A percentile compares a stretch with the other conserved stretches of the same genome.
phyloP scores from a whole-genome alignment of 768 basidiomycete genomes.

The Naematelia encephala region DNA sequence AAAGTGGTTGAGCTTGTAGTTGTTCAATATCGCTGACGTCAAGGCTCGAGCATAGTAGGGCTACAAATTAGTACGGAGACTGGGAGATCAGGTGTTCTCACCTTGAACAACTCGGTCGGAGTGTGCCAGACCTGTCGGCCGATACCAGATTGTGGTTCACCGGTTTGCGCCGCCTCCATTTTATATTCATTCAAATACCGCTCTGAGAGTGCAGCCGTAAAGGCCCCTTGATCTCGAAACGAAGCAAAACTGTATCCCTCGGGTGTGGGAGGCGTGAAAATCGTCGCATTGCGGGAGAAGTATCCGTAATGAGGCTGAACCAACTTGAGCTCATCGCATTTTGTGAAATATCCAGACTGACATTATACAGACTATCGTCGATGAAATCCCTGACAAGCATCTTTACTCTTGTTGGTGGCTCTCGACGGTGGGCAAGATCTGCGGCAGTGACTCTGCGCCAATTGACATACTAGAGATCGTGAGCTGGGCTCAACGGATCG shows the following conservation, averaged over 20 bases:
- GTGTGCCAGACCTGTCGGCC: slow-evolving; percentile 96
- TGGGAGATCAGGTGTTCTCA: slow-evolving; percentile 48
- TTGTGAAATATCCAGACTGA: no score
- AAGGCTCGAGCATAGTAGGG: slow-evolving; percentile 93
- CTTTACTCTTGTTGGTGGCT: slow-evolving; percentile 74
- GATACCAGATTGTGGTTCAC: slow-evolving; percentile 24
- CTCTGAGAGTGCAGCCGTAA: slow-evolving; percentile 73
- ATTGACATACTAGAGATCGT: slow-evolving; percentile 29
- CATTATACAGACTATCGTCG: slow-evolving; percentile 91
- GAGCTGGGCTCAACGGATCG: background rate
- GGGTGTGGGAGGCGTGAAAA: slow-evolving; percentile 59
- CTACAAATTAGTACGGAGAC: slow-evolving; percentile 53
- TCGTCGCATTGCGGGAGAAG: slow-evolving; percentile 87
- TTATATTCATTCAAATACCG: slow-evolving; percentile 57
- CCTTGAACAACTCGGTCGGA: slow-evolving; percentile 96
- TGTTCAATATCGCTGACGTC: slow-evolving; percentile 79
- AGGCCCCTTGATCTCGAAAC: slow-evolving; percentile 67
- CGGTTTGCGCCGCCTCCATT: slow-evolving; percentile 34
- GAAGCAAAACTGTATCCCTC: slow-evolving; percentile 66
- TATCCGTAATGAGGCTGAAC: slow-evolving; percentile 85
- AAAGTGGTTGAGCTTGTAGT: slow-evolving; percentile 91
- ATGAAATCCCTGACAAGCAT: slow-evolving; percentile 96
- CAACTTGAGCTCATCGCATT: no score
- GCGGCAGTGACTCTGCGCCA: slow-evolving; percentile 44
- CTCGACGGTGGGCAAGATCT: slow-evolving; percentile 34